Conservation (phyloP, 202 grass and related monocot species). For the Setaria italica region DNA sequence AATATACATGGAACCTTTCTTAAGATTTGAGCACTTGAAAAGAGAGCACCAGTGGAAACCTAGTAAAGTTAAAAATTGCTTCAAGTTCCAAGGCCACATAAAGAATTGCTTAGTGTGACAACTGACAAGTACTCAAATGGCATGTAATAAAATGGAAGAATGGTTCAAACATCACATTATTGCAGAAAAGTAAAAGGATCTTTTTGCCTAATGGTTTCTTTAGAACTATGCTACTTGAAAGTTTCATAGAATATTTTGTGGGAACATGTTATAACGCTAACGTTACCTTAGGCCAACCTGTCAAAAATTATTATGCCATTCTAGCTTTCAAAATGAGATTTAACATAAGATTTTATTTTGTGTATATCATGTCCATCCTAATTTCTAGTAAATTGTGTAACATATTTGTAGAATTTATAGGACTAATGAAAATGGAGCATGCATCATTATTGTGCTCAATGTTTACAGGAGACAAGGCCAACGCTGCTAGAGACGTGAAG, state of each 20-base stretch:
- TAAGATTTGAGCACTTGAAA: neutral
- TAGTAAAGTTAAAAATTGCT: neutral
- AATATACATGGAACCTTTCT: neutral
- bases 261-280: neutral
- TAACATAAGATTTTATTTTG: neutral
- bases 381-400: neutral
- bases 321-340: neutral
- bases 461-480: neutral
- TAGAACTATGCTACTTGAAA: neutral
- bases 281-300: neutral
- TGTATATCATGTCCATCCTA: neutral
- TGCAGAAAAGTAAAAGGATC: neutral
- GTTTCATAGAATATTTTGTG: neutral
- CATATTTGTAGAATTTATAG: neutral
- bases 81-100: slow-evolving; percentile 32
- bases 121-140: neutral
- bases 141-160: neutral
- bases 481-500: neutral
- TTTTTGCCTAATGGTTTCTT: neutral
- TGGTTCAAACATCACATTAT: neutral
- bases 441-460: neutral
- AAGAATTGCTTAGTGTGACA: neutral
- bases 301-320: neutral
- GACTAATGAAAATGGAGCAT: neutral
- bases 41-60: neutral